Conservation (phyloP, 1,284 basidiomycete species). For the Salmacisia buchloeana region DNA sequence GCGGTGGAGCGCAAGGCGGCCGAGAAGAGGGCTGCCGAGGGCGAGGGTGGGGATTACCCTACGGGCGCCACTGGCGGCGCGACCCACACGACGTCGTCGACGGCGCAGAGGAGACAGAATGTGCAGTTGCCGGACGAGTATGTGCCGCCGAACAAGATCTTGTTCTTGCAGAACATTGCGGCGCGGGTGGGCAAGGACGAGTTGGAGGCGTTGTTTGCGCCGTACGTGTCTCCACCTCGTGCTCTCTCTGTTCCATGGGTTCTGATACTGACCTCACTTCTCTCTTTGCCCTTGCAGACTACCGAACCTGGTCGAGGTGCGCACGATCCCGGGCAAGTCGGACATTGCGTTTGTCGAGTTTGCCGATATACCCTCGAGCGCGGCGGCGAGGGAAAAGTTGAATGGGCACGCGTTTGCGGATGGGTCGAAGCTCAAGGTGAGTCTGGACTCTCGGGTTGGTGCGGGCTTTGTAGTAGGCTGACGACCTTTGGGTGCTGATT, state of each 20-base stretch:
- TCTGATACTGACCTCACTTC: background rate
- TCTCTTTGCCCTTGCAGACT: background rate
- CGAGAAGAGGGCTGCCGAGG: conserved; percentile 21
- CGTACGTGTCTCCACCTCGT: conserved; percentile 17
- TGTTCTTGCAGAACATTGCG: conserved; percentile 72
- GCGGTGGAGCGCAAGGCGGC: conserved; percentile 25
- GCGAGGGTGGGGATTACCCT: too few species aligned
- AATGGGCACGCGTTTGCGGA: conserved; percentile 42
- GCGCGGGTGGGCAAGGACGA: conserved; percentile 28
- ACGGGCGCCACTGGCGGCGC: conserved; percentile 25
- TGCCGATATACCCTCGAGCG: conserved; percentile 32
- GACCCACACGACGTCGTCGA: conserved; percentile 11
- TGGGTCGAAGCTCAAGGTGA: conserved; percentile 41
- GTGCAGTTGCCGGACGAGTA: conserved; percentile 89
- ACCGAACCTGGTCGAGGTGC: conserved; percentile 26
- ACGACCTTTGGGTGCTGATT: too few species aligned
- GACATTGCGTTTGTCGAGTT: conserved; percentile 49
- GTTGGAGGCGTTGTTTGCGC: conserved; percentile 38
- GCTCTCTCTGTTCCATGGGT: background rate
- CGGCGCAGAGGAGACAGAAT: conserved; percentile 17
- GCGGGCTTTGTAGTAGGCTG: too few species aligned
- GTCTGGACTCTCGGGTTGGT: too few species aligned
- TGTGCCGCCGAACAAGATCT: conserved; percentile 95
- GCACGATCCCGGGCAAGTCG: conserved; percentile 44
- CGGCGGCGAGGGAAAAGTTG: conserved; percentile 40